phyloP scores from a whole-genome alignment of 2,329 filamentous ascomycete genomes.

The Penicillium freii region DNA sequence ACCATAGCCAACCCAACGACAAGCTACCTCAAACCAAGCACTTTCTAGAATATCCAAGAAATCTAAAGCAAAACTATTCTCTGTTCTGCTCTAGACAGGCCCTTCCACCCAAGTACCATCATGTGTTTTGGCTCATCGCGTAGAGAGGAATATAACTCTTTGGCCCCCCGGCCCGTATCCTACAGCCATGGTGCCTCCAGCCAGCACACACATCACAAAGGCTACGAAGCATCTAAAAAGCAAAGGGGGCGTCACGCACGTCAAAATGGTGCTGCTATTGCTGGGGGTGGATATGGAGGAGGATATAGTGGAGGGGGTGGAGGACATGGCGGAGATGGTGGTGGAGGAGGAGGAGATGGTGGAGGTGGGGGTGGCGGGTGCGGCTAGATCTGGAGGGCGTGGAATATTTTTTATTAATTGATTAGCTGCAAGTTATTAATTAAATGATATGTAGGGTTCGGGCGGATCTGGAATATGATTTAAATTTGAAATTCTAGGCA shows the following conservation, averaged over 20 bases:
- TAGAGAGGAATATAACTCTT: background rate
- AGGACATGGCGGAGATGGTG: background rate
- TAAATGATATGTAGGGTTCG: background rate
- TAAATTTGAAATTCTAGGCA: background rate
- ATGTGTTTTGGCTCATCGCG: conserved; percentile 12
- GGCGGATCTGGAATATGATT: background rate
- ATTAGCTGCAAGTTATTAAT: background rate
- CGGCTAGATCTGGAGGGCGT: background rate
- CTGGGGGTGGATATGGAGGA: background rate
- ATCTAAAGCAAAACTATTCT: background rate
- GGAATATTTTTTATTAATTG: background rate
- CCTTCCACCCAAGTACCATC: background rate
- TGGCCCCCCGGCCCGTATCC: background rate
- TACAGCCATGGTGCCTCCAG: background rate
- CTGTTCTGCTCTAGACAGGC: background rate
- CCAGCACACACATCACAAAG: background rate
- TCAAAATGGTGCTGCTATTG: no score
- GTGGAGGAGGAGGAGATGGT: no score
- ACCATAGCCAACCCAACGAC: background rate
- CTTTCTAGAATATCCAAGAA: background rate
- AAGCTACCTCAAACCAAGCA: background rate
- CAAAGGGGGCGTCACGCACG: background rate
- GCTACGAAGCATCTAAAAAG: background rate
- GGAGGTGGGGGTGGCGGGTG: conserved; percentile 5
- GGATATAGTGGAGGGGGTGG: background rate